phyloP scores from a whole-genome alignment of 2,329 filamentous ascomycete genomes.

The Exserohilum rostratum region DNA sequence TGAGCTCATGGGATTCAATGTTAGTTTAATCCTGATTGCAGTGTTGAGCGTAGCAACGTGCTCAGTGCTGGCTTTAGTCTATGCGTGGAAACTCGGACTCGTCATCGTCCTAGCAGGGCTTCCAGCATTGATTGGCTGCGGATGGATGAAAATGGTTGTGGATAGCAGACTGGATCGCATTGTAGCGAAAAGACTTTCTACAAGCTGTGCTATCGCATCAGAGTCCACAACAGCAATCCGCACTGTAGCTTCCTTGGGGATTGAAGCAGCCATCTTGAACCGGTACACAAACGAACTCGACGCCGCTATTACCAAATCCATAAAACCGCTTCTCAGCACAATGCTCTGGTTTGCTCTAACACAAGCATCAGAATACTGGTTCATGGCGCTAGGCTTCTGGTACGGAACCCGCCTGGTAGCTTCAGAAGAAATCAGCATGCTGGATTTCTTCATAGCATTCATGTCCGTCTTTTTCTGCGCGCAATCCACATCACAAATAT shows the following conservation, averaged over 20 bases:
- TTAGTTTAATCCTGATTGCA: conserved; percentile 16
- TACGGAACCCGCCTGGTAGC: conserved; percentile 36
- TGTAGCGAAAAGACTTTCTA: conserved; percentile 70
- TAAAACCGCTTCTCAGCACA: conserved; percentile 14
- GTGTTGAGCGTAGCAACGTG: conserved; percentile 13
- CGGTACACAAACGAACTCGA: conserved; percentile 74
- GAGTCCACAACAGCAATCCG: conserved; percentile 64
- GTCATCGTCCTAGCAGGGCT: conserved; percentile 11
- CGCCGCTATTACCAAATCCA: conserved; percentile 32
- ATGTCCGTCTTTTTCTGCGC: conserved; percentile 42
- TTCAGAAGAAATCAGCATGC: conserved; percentile 67
- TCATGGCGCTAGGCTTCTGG: conserved; percentile 84
- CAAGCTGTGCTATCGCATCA: conserved; percentile 63
- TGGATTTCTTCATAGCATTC: conserved; percentile 65
- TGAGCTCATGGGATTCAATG: conserved; percentile 23
- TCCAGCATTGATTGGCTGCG: conserved; percentile 12
- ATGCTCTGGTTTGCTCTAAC: conserved; percentile 74
- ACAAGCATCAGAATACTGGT: conserved; percentile 81
- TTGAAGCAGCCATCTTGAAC: conserved; percentile 63
- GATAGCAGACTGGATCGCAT: conserved; percentile 12
- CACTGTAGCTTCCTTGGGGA: conserved; percentile 85
- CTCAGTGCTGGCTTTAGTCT: conserved; percentile 18
- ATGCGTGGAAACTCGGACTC: conserved; percentile 22
- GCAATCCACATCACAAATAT: conserved; percentile 5
- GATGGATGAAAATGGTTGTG: conserved; percentile 84